Evolutionary conservation across 2,329 filamentous ascomycete genomes (phyloP), one percentile per base, ranked within the genome.

Genomic region (Coleophoma crateriformis): DNA sequence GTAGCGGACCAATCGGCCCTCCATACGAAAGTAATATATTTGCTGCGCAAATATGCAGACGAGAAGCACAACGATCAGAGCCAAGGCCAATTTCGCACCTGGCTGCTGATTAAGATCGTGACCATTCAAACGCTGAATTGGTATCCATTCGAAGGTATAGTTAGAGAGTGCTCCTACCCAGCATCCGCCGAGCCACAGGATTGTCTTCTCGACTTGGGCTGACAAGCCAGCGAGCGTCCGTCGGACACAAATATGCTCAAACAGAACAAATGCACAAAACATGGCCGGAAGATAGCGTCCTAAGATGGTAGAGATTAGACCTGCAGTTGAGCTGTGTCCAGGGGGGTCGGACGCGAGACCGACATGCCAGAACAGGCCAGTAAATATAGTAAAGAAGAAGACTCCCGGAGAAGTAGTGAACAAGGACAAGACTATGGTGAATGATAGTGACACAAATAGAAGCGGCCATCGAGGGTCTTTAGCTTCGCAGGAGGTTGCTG

Each of bases 131-230:
- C 94, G 85, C 67, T 90, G 83, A 57, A 99, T 94, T 0, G 94
- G 94, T 53, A 99, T 96, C 69, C 88, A 87, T 60, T 90, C 87
- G 62, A 99, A 89, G 0, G 94, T 97, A 68, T 96, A 95, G 69
- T 97, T 97, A 62, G 92, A 92, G 57, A 99, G 71, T 1, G 89
- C 85, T 14, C 91, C 94, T 37, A 96, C 82, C 87, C 95, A 99
- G 63, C 87, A 90, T 7, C 84, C 85, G 1, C 91, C 91, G 1
- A 99, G 75, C 87, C 90, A 97, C 27, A 97, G 75, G 3, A 97
- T 69, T 0, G 90, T 88, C 74, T 95, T 96, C 63, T 96, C 92
- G 40, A 96, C 61, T 64, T 96, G 92, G 0, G 91, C 90, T 0
- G 81, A 85, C 2, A 96, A 76, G 1, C 83, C 85, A 1, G 67